Base-by-base conservation (phyloP, 2,329 filamentous ascomycete species). In the Cyphellophora attinorum region DNA sequence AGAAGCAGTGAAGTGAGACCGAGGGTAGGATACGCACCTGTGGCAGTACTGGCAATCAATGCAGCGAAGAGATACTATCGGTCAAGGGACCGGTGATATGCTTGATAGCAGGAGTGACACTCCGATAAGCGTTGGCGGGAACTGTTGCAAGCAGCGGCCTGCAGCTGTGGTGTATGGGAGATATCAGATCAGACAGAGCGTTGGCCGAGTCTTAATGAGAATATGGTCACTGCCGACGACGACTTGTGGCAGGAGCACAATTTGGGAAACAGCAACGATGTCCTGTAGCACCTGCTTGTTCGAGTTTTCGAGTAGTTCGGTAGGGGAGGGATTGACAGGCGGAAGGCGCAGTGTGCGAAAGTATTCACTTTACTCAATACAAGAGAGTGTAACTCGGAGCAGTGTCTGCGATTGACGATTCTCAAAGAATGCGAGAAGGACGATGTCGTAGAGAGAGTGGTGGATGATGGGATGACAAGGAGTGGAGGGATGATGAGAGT, bases 391-490 rank as follows among this genome's bases (percentile, higher is more conserved):
- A 54, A 58, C 48, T 46, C 38, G 46, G 45, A 48, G 48, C 55
- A 65, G 61, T 60, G 56, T 42, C 25, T 23, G 32, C 37, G 38
- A 23, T 16, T 30, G 15, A 35, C 14, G 25, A 25, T 18, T 11
- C 18, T 31, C 21, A 56, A 59, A 51, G 56, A 47, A 53, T 48
- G 41, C 48, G 50, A 54, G 57, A 54, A 50, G 41, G 45, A 43
- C 43, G 41, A 49, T 47, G 49, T 48, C 49, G 48, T 48, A 46
- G 48, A 44, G 43, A 43, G 44, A 42, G 44, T 42, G 42, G 40
- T 8, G 21, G 21, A 25, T 25, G 21, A 25, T 25, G n/a, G 21
- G n/a, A 8, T 25, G 21, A 25, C 8, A n/a, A 8, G n/a, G n/a
- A n/a, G 21, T 25, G n/a, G n/a, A n/a, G n/a, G n/a, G n/a, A n/a